Evolutionary conservation across 768 basidiomycete genomes (phyloP).

Genomic region (Termitomyces titanicus): DNA sequence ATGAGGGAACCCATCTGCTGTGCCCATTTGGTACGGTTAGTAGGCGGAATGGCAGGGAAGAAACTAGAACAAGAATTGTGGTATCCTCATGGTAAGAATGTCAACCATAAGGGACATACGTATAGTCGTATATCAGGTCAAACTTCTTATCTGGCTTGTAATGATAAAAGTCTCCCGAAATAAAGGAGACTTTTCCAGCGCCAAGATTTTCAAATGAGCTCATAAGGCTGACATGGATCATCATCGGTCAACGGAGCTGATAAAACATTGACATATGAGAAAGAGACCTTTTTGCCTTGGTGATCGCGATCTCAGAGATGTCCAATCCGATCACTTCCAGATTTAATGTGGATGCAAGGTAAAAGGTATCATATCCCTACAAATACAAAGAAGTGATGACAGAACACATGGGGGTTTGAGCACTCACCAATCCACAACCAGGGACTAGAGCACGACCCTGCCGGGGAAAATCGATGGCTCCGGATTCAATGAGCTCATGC

Average conservation of each 20-base stretch:
- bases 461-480: slow-evolving; percentile 38
- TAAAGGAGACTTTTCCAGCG: slow-evolving; percentile 33
- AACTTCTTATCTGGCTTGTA: slow-evolving; percentile 35
- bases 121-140: slow-evolving; percentile 65
- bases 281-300: slow-evolving; percentile 37
- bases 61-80: slow-evolving; percentile 40
- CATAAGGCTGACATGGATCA: not conserved
- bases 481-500: slow-evolving; percentile 44
- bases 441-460: slow-evolving; percentile 30
- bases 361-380: slow-evolving; percentile 62
- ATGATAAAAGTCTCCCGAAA: slow-evolving; percentile 51
- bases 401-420: not conserved
- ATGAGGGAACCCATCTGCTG: slow-evolving; percentile 55
- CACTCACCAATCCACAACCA: not conserved
- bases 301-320: slow-evolving; percentile 50
- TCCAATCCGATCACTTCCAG: slow-evolving; percentile 52
- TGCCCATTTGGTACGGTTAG: slow-evolving; percentile 52
- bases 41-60: slow-evolving; percentile 68
- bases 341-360: slow-evolving; percentile 46
- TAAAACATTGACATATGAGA: not conserved
- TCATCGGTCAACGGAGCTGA: not conserved
- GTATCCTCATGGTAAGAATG: not conserved
- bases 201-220: slow-evolving; percentile 1
- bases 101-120: slow-evolving; percentile 30
- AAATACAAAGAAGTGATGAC: slow-evolving; percentile 20